A percentile compares a stretch with the other conserved stretches of the same genome.
Conservation (phyloP, 345 rosid genomes). For the Pugionium cornutum region DNA sequence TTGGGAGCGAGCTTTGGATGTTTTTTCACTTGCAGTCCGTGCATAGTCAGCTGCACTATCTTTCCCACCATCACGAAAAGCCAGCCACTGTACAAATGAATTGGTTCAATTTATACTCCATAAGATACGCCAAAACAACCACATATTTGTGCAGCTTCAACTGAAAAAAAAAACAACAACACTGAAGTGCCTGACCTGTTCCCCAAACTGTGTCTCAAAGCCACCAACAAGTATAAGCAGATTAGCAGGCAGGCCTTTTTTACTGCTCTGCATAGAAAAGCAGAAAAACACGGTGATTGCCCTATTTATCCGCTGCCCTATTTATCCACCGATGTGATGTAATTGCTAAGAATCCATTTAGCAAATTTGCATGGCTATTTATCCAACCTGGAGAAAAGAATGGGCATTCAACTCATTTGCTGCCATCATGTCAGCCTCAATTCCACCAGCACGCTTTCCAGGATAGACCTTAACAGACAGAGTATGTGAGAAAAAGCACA, state of each 20-base stretch:
- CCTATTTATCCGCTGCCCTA: conserved; percentile 13
- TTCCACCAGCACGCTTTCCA: conserved; percentile 73
- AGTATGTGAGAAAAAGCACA: background rate
- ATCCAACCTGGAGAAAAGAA: conserved; percentile 80
- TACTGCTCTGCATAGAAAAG: conserved; percentile 57
- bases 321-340: conserved; percentile 4
- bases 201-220: conserved; percentile 87
- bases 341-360: conserved; percentile 12
- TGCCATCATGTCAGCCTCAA: conserved; percentile 97
- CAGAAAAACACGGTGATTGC: conserved; percentile 16
- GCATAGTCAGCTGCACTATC: conserved; percentile 89
- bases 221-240: conserved; percentile 78
- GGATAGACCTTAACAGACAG: conserved; percentile 77
- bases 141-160: conserved; percentile 21
- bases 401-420: conserved; percentile 90
- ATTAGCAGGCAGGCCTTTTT: conserved; percentile 60
- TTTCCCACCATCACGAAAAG: conserved; percentile 78
- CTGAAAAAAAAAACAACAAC: conserved; percentile 11
- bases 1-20: conserved; percentile 44
- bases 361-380: conserved; percentile 29
- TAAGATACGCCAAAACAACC: conserved; percentile 20
- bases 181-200: conserved; percentile 62
- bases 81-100: conserved; percentile 74
- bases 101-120: conserved; percentile 30
- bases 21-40: conserved; percentile 60